Percentiles rank a stretch among this genome's conserved stretches.
phyloP scores from a whole-genome alignment of 2,329 filamentous ascomycete genomes.

The Talaromyces piceae region DNA sequence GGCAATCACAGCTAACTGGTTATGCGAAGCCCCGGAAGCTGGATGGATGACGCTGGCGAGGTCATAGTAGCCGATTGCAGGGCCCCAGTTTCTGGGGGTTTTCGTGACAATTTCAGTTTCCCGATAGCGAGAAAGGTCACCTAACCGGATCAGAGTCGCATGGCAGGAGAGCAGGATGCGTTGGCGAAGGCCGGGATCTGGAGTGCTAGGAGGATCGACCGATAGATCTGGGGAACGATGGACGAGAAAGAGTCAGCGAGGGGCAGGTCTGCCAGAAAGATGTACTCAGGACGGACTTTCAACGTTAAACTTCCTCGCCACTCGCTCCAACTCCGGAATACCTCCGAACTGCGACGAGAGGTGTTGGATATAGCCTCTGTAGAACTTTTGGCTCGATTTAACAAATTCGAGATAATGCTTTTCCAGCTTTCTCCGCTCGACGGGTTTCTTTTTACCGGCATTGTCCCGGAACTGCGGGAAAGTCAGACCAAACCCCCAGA shows the following conservation, averaged over 20 bases:
- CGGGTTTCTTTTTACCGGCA: constrained; percentile 45
- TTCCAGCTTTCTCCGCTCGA: constrained; percentile 67
- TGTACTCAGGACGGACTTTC: constrained; percentile 30
- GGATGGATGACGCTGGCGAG: constrained; percentile 74
- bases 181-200: constrained; percentile 46
- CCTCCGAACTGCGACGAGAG: constrained; percentile 55
- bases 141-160: constrained; percentile 74
- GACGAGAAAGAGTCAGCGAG: constrained; percentile 8
- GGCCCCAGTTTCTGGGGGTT: constrained; percentile 69
- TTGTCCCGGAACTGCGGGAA: constrained; percentile 41
- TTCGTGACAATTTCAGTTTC: constrained; percentile 58
- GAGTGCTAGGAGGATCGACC: constrained; percentile 39
- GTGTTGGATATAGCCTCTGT: constrained; percentile 74
- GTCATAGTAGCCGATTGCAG: constrained; percentile 75
- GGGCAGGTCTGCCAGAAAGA: neutral
- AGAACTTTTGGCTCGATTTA: constrained; percentile 81
- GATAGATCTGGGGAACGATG: constrained; percentile 37
- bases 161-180: constrained; percentile 68
- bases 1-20: constrained; percentile 84
- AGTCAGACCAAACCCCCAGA: constrained; percentile 2
- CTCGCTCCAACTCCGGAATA: constrained; percentile 51
- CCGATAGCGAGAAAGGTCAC: constrained; percentile 84
- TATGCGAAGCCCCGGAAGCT: constrained; percentile 71
- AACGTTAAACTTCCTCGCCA: constrained; percentile 46
- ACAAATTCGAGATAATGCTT: constrained; percentile 79